phyloP scores from a whole-genome alignment of 768 basidiomycete species.

The Tricholoma sp. region DNA sequence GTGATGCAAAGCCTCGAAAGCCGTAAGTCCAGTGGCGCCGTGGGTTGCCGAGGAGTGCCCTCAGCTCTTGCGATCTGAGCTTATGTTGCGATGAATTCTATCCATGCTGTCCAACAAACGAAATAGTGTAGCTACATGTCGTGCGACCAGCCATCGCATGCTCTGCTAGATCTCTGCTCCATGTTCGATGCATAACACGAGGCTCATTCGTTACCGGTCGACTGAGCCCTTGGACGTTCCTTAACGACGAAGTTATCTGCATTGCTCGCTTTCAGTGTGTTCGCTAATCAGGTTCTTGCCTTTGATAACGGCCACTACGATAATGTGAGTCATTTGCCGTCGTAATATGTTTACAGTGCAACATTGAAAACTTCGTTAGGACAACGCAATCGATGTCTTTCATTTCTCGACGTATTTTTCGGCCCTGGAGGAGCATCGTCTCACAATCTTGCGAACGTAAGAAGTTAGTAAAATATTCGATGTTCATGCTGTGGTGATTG shows the following conservation, averaged over 20 bases:
- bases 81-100: neutral
- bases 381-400: slow-evolving; percentile 62
- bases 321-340: slow-evolving; percentile 51
- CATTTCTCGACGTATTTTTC: slow-evolving; percentile 67
- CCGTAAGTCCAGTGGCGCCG: neutral
- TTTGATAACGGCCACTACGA: slow-evolving; percentile 58
- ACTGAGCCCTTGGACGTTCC: neutral
- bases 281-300: slow-evolving; percentile 22
- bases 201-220: neutral
- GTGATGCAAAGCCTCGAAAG: slow-evolving; percentile 3
- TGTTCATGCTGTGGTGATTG: slow-evolving; percentile 23
- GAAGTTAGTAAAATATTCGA: slow-evolving; percentile 16
- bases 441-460: slow-evolving; percentile 65
- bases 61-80: neutral
- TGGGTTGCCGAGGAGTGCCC: neutral
- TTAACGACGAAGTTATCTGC: slow-evolving; percentile 11
- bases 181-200: neutral
- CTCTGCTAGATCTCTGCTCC: neutral
- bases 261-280: slow-evolving; percentile 4
- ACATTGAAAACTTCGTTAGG: slow-evolving; percentile 28
- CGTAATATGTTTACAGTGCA: slow-evolving; percentile 8
- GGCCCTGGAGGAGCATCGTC: slow-evolving; percentile 56
- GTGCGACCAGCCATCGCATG: neutral
- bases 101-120: neutral
- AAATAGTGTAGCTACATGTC: neutral